These are phyloP conservation scores for Phytophthora boehmeriae DNA, from an alignment of 352 stramenopile genomes.

Conservation along the genomic window DNA sequence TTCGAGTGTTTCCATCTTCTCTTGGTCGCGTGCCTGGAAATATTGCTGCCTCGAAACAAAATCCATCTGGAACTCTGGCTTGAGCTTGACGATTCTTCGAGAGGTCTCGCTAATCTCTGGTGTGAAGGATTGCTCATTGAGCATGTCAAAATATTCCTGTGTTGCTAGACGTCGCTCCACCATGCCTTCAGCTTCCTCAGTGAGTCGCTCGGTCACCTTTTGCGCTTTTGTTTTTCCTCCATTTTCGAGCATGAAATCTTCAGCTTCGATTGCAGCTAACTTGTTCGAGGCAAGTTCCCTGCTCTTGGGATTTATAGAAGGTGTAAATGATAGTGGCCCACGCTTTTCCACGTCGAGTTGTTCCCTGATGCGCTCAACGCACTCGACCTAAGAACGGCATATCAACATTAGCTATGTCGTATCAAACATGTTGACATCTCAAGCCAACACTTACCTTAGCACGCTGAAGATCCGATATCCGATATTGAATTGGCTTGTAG, in stretches of 20 bases:
- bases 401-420: constrained; percentile 4
- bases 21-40: constrained; percentile 69
- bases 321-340: constrained; percentile 44
- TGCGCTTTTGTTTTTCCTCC: constrained; percentile 12
- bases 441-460: constrained; percentile 50
- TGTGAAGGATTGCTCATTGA: constrained; percentile 63
- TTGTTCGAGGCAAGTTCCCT: constrained; percentile 61
- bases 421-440: neutral
- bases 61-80: constrained; percentile 80
- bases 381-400: constrained; percentile 33
- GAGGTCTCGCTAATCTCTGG: constrained; percentile 69
- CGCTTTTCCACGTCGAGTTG: constrained; percentile 49
- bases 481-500: constrained; percentile 77
- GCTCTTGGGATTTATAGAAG: constrained; percentile 72
- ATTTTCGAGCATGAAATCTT: constrained; percentile 1
- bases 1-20: constrained; percentile 63
- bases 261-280: constrained; percentile 33
- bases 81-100: constrained; percentile 52
- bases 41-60: constrained; percentile 75
- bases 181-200: constrained; percentile 51
- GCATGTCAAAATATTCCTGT: constrained; percentile 74
- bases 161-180: constrained; percentile 56
- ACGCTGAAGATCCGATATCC: constrained; percentile 64
- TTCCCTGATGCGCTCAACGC: constrained; percentile 52
- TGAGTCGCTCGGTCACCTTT: constrained; percentile 61